Conservation (phyloP, 345 rosid species). For the Aquilaria malaccensis region DNA sequence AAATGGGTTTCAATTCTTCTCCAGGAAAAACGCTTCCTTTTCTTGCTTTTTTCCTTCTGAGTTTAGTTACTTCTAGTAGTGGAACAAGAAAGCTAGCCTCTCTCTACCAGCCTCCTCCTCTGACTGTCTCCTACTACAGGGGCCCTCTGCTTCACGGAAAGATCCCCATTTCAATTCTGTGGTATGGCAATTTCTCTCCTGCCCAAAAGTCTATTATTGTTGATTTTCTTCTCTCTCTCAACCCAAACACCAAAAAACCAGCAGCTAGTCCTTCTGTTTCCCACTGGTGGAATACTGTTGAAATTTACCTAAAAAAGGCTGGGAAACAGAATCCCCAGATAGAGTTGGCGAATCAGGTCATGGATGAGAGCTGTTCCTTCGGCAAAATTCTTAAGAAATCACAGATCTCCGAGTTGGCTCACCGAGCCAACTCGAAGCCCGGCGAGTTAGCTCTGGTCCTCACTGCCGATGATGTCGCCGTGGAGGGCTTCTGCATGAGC, state of each 20-base stretch:
- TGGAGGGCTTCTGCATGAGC: conserved; percentile 38
- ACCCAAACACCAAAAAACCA: neutral
- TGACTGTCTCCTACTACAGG: conserved; percentile 22
- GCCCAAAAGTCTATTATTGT: conserved; percentile 26
- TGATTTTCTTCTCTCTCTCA: conserved; percentile 27
- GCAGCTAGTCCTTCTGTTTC: conserved; percentile 15
- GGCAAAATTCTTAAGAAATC: conserved; percentile 23
- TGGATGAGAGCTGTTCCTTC: conserved; percentile 23
- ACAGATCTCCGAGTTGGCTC: conserved; percentile 19
- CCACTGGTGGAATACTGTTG: conserved; percentile 28
- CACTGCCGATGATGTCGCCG: conserved; percentile 30
- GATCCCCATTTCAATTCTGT: conserved; percentile 23
- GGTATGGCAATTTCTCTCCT: conserved; percentile 31
- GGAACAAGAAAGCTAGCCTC: conserved; percentile 18
- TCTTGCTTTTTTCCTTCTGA: neutral
- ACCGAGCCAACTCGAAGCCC: conserved; percentile 6
- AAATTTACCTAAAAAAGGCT: conserved; percentile 24
- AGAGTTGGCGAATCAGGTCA: conserved; percentile 13
- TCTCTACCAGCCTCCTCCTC: conserved; percentile 20
- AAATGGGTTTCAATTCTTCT: conserved; percentile 12
- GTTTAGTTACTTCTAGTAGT: conserved; percentile 7
- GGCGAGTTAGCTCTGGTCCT: conserved; percentile 27
- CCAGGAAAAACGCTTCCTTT: conserved; percentile 7
- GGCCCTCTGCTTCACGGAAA: conserved; percentile 30
- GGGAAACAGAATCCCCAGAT: conserved; percentile 14